Evolutionary conservation across 176 grass and related monocot genomes (phyloP).

Genomic region (Ananas comosus): DNA sequence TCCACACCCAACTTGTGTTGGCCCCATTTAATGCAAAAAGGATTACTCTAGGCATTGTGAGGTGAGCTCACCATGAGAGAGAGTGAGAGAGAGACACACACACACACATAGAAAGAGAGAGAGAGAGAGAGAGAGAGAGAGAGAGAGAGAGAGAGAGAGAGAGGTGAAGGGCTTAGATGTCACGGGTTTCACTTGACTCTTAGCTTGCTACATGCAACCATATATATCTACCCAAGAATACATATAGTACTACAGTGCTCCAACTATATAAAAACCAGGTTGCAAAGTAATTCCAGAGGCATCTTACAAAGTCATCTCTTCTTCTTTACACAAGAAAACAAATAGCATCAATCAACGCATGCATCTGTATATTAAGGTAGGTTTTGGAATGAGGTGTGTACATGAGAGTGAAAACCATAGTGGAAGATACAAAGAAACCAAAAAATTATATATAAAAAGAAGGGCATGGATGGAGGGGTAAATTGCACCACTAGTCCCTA

Average conservation of each 20-base stretch:
- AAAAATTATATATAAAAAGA: no score
- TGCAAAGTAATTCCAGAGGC: no score
- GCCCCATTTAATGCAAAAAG: not conserved
- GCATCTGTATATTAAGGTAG: no score
- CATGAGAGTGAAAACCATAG: not conserved
- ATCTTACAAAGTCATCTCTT: no score
- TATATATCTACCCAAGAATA: not conserved
- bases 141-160: constrained; percentile 7
- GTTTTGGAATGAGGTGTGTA: not conserved
- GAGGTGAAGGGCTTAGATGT: not conserved
- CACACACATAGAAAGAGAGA: constrained; percentile 13
- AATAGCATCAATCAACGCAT: no score
- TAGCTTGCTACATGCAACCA: constrained; percentile 4
- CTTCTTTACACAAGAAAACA: no score
- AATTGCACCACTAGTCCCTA: no score
- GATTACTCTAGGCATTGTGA: not conserved
- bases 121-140: constrained; percentile 10
- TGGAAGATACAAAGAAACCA: no score
- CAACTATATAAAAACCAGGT: constrained; percentile 28
- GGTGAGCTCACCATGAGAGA: not conserved
- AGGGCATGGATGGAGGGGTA: no score
- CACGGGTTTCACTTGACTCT: constrained; percentile 28
- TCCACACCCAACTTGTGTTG: constrained; percentile 5
- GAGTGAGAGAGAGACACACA: constrained; percentile 6
- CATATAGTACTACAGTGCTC: not conserved